Percentiles rank a stretch among this genome's conserved stretches.
These are phyloP conservation scores for Rutstroemia sp. DNA, from an alignment of 2,329 filamentous ascomycete species.

Conservation along the genomic window DNA sequence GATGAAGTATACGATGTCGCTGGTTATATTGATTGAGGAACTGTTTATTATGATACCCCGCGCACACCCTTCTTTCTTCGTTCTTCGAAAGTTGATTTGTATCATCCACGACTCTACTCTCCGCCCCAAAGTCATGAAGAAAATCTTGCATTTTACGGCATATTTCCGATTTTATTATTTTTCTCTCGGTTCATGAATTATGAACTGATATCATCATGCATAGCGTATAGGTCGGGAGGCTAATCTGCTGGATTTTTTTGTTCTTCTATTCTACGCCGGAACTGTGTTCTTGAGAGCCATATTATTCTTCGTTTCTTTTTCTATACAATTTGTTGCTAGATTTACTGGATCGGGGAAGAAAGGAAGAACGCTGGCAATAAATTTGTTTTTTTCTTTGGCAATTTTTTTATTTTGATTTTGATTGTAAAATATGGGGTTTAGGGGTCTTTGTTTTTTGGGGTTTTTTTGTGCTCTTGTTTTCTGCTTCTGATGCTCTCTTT, in stretches of 20 bases:
- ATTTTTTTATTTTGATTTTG: no score
- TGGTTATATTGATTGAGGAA: neutral
- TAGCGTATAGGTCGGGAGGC: neutral
- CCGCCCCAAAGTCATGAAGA: neutral
- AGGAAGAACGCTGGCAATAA: no score
- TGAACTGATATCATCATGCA: neutral
- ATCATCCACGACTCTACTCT: constrained; percentile 8
- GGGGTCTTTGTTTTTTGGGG: no score
- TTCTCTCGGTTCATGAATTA: neutral
- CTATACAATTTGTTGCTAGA: no score
- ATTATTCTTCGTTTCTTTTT: no score
- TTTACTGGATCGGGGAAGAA: no score
- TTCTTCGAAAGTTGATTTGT: constrained; percentile 6
- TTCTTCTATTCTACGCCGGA: neutral
- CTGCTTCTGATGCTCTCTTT: no score
- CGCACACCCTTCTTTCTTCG: neutral
- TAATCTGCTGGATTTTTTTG: neutral
- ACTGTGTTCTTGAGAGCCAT: neutral
- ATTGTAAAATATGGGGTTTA: no score
- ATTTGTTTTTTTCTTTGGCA: no score
- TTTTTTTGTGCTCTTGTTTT: no score
- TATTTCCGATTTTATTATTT: constrained; percentile 1
- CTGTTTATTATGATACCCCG: constrained; percentile 12
- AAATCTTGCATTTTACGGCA: neutral
- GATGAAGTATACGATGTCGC: neutral